Evolutionary conservation across 345 rosid species (phyloP), one percentile per base, ranked within the genome.

Genomic region (Populus tremula): DNA sequence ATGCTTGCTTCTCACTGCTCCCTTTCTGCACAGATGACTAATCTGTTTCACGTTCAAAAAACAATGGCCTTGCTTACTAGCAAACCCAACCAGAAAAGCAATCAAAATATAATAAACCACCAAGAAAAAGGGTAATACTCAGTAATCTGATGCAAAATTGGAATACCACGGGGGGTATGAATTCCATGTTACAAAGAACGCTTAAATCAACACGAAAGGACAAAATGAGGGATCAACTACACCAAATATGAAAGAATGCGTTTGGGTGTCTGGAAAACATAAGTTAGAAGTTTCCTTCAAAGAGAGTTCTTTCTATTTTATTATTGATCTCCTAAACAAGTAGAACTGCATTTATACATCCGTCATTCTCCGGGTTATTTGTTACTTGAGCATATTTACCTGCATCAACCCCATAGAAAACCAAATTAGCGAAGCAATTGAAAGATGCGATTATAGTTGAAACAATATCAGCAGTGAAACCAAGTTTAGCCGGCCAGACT

Each of bases 311-410:
- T 43, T 67, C 50, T 11, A 5, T 31, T 43, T 16, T 21, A 43
- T n/a, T 21, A 43, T 5, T 59, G 27, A 47, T 56, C 80, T 76
- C 66, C 87, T 83, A 96, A 47, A 93, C 98, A 9, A 95, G 91
- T 71, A 93, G 87, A 72, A 95, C 97, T 1, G 92, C 98, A 71
- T 95, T 92, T 81, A 95, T 87, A 77, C 94, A 92, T 1, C 99
- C 99, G 29, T 95, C 98, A 23, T 88, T 88, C 88, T 95, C 98
- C 9, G 98, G 99, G 80, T 95, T 90, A 72, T 93, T 95, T 8
- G 97, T 95, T 82, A 93, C 96, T 74, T 93, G 99, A n/a, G 97
- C 99, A 70, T 92, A 91, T 77, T 96, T 95, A 33, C 99, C 97
- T 94, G 92, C 80, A 89, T 0, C 45, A 82, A 79, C 36, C 33